Base-by-base conservation (phyloP, 2,329 filamentous ascomycete genomes). In the Sordariomycetes sp. region DNA sequence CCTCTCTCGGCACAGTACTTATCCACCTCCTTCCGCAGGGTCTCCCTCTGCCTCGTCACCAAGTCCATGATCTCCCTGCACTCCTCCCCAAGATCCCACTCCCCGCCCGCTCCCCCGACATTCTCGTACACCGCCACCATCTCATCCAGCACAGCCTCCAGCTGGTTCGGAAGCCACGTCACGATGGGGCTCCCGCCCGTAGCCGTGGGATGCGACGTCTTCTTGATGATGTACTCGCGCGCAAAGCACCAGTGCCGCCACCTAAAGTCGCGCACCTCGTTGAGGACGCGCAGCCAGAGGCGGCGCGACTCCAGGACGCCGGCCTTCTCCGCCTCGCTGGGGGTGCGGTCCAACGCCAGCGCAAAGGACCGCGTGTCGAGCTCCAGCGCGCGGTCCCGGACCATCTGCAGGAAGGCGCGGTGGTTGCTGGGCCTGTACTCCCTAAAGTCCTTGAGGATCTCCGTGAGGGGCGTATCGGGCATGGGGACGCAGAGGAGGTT, bases 161-260 rank as follows among this genome's bases (percentile, higher is more conserved):
- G 76, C 73, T 92, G 88, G 69, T 91, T 92, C 2, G 88, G 88
- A 60, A 92, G 71, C 88, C 88, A 92, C 2, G 87, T 91, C 17
- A 91, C 86, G 60, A 92, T 91, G 3, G 88, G 88, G 62, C 84
- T 89, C 20, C 88, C 88, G 1, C 88, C 88, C 0, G 88, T 92
- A 0, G 88, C 88, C 1, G 85, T 89, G 0, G 88, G 87, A 66
- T 92, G 87, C 20, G 73, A 75, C 0, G 85, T 90, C 65, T 82
- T 81, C 75, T 90, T 89, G 61, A 92, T 77, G 64, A 92, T 91
- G 67, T 92, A 92, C 74, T 91, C 87, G 59, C 87, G 78, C 2
- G 87, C 89, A 66, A 92, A 92, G 68, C 86, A 89, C 88, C 88
- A 92, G 70, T 92, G 88, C 7, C 88, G 76, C 86, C 87, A 92